phyloP scores from a whole-genome alignment of 306 rosid species.

The Castanea mollissima region DNA sequence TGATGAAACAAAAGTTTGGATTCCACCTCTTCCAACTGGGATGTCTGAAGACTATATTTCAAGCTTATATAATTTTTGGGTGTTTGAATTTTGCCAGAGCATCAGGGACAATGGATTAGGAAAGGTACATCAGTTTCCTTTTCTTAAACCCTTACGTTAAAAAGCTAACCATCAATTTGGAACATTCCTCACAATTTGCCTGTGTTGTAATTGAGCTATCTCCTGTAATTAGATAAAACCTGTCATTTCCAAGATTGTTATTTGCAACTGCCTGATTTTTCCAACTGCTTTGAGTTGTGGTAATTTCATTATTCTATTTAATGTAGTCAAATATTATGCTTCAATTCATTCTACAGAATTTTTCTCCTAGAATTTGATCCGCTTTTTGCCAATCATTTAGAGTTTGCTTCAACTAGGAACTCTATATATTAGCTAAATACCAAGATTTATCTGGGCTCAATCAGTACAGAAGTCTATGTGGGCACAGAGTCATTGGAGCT shows the following conservation, averaged over 20 bases:
- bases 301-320: constrained; percentile 16
- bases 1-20: constrained; percentile 36
- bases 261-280: constrained; percentile 39
- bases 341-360: not conserved
- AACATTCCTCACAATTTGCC: constrained; percentile 45
- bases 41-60: constrained; percentile 50
- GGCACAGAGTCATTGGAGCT: constrained; percentile 3
- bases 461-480: not conserved
- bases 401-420: not conserved
- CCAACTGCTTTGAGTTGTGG: constrained; percentile 27
- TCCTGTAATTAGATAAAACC: constrained; percentile 50
- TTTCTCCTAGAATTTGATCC: not conserved
- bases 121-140: constrained; percentile 43
- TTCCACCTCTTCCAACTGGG: constrained; percentile 36
- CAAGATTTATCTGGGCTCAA: not conserved
- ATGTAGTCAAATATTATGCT: constrained; percentile 12
- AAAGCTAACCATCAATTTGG: constrained; percentile 55
- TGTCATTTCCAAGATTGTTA: constrained; percentile 32
- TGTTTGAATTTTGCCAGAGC: constrained; percentile 45
- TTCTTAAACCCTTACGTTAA: constrained; percentile 33
- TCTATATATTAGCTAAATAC: not conserved
- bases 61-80: constrained; percentile 51
- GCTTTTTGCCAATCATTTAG: not conserved
- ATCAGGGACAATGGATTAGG: constrained; percentile 49
- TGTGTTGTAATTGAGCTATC: constrained; percentile 51